Conservation (phyloP, 768 basidiomycete genomes). For the Mycena polygramma region DNA sequence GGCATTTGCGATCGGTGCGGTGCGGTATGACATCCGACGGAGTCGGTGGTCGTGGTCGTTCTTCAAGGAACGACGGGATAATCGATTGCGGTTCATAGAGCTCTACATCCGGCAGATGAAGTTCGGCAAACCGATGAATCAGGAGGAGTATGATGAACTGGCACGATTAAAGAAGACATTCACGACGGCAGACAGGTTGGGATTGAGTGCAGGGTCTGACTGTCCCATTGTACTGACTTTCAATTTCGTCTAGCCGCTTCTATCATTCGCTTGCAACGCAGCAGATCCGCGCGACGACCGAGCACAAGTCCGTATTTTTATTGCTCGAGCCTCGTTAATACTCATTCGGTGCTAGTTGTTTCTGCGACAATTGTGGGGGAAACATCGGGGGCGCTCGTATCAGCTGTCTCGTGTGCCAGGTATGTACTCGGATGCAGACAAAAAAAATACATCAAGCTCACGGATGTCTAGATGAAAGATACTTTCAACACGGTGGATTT, state of each 20-base stretch:
- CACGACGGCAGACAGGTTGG: constrained; percentile 37
- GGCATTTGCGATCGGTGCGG: constrained; percentile 45
- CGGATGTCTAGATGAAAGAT: constrained; percentile 14
- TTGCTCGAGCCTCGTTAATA: too few relatives aligned
- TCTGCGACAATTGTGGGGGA: constrained; percentile 44
- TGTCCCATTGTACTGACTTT: too few relatives aligned
- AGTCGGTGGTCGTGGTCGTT: constrained; percentile 46
- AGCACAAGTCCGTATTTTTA: constrained; percentile 35
- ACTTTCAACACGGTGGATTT: constrained; percentile 45
- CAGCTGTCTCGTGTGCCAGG: constrained; percentile 48
- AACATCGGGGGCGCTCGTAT: constrained; percentile 44
- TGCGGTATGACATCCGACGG: constrained; percentile 39
- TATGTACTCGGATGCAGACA: background rate
- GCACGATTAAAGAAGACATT: constrained; percentile 32
- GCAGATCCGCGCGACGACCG: constrained; percentile 36
- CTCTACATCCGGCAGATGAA: constrained; percentile 38
- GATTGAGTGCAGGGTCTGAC: background rate
- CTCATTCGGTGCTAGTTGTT: constrained; percentile 15
- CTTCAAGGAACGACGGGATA: constrained; percentile 46
- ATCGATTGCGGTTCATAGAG: constrained; percentile 41
- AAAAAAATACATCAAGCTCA: background rate
- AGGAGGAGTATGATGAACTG: constrained; percentile 39
- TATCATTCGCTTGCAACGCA: constrained; percentile 37
- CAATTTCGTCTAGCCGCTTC: constrained; percentile 31
- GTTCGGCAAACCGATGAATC: constrained; percentile 37